A percentile compares a stretch with the other conserved stretches of the same genome.
phyloP scores from a whole-genome alignment of 352 stramenopile species.

The Phytophthora sansomeana region DNA sequence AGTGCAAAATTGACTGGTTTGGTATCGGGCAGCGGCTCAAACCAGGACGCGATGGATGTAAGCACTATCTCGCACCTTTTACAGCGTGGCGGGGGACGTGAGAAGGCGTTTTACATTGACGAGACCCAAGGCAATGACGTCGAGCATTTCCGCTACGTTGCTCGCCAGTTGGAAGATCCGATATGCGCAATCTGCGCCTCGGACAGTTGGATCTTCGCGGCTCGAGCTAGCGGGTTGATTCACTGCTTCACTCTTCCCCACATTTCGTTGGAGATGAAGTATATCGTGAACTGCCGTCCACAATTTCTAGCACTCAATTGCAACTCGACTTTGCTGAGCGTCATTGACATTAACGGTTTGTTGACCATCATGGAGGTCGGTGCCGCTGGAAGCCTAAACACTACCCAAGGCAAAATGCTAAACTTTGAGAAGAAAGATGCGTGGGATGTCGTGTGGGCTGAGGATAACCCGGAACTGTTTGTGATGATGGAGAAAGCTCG shows the following conservation, averaged over 20 bases:
- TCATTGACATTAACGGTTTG: slow-evolving; percentile 92
- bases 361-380: slow-evolving; percentile 90
- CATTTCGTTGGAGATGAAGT: slow-evolving; percentile 93
- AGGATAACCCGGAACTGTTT: slow-evolving; percentile 93
- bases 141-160: slow-evolving; percentile 74
- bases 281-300: slow-evolving; percentile 81
- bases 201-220: slow-evolving; percentile 87
- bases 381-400: slow-evolving; percentile 62
- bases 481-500: slow-evolving; percentile 94
- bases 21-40: slow-evolving; percentile 42
- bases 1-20: slow-evolving; percentile 80
- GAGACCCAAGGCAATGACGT: slow-evolving; percentile 80
- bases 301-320: slow-evolving; percentile 91
- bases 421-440: slow-evolving; percentile 89
- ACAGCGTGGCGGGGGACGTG: slow-evolving; percentile 70
- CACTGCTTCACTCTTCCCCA: slow-evolving; percentile 93
- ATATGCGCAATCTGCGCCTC: slow-evolving; percentile 90
- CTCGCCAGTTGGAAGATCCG: slow-evolving; percentile 78
- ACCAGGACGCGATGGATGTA: slow-evolving; percentile 54
- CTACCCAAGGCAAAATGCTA: slow-evolving; percentile 75
- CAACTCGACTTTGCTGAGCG: slow-evolving; percentile 83
- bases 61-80: slow-evolving; percentile 74
- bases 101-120: slow-evolving; percentile 93
- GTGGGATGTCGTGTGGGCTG: slow-evolving; percentile 93
- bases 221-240: slow-evolving; percentile 82